A percentile compares a stretch with the other conserved stretches of the same genome.
Evolutionary conservation across 768 basidiomycete species (phyloP).

Genomic region (Chiua virens): DNA sequence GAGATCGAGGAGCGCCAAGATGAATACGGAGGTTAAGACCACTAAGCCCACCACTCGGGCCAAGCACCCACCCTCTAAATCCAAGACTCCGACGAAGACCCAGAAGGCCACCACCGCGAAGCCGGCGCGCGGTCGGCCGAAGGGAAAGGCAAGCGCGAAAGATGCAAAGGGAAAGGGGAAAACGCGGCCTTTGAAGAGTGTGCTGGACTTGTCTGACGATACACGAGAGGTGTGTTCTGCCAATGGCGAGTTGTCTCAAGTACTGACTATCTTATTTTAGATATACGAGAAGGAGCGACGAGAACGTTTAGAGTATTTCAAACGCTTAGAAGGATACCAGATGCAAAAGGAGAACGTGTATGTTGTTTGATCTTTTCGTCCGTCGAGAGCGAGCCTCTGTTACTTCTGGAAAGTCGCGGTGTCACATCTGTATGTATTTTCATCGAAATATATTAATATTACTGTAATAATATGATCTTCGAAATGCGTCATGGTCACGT

Average conservation of each 20-base stretch:
- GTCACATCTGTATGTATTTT: slow-evolving; percentile 18
- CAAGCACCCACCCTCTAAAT: slow-evolving; percentile 15
- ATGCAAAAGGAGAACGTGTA: slow-evolving; percentile 60
- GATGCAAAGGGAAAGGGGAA: slow-evolving; percentile 29
- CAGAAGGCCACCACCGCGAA: slow-evolving; percentile 7
- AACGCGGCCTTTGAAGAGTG: slow-evolving; percentile 18
- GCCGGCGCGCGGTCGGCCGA: slow-evolving; percentile 21
- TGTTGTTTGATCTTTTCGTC: slow-evolving; percentile 41
- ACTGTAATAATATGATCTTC: no score
- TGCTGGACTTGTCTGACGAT: slow-evolving; percentile 31
- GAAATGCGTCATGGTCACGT: no score
- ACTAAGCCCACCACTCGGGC: background rate
- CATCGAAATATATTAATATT: slow-evolving; percentile 2
- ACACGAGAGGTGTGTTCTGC: slow-evolving; percentile 27
- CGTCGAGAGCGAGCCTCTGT: background rate
- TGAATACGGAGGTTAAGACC: background rate
- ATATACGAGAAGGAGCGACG: slow-evolving; percentile 47
- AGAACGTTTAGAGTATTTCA: slow-evolving; percentile 54
- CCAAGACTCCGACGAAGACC: slow-evolving; percentile 8
- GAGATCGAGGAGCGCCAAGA: slow-evolving; percentile 15
- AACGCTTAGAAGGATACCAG: slow-evolving; percentile 49
- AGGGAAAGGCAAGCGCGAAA: slow-evolving; percentile 11
- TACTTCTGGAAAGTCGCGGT: background rate
- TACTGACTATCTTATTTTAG: slow-evolving; percentile 19
- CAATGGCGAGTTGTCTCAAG: background rate